Evolutionary conservation across 768 basidiomycete species (phyloP).

Genomic region (Podaxis sp.): DNA sequence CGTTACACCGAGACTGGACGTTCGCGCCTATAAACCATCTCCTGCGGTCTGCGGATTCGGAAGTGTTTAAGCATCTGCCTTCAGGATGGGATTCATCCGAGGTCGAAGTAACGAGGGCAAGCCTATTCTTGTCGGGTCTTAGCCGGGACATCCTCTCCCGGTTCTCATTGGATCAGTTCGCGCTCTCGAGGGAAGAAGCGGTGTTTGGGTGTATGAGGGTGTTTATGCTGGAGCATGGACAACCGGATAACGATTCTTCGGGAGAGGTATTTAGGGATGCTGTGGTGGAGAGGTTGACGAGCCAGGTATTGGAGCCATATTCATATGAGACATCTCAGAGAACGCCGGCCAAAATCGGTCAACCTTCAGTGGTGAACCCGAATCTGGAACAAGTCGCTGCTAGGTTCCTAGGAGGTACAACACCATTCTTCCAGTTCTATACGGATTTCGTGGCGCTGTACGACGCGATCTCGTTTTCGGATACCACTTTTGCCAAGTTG

Average conservation of each 20-base stretch:
- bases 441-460: slow-evolving; percentile 90
- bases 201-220: slow-evolving; percentile 88
- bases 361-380: slow-evolving; percentile 14
- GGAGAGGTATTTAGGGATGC: slow-evolving; percentile 83
- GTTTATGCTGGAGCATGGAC: slow-evolving; percentile 93
- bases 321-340: slow-evolving; percentile 27
- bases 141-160: slow-evolving; percentile 42
- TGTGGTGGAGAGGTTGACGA: slow-evolving; percentile 58
- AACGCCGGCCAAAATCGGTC: neutral
- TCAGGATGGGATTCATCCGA: slow-evolving; percentile 77
- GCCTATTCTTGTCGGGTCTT: slow-evolving; percentile 59
- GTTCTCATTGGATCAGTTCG: slow-evolving; percentile 40
- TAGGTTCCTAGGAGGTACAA: slow-evolving; percentile 58
- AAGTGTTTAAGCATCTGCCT: slow-evolving; percentile 69
- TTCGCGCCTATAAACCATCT: slow-evolving; percentile 73
- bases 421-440: slow-evolving; percentile 93
- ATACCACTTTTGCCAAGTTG: slow-evolving; percentile 71
- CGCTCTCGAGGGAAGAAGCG: slow-evolving; percentile 51
- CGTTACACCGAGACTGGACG: slow-evolving; percentile 62
- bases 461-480: slow-evolving; percentile 85
- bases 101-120: slow-evolving; percentile 68
- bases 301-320: slow-evolving; percentile 55
- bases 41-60: slow-evolving; percentile 68
- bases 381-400: slow-evolving; percentile 54
- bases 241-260: slow-evolving; percentile 44